Percentiles rank a stretch among this genome's conserved stretches.
These are phyloP conservation scores for Penicillium macrosclerotiorum DNA, from an alignment of 495 filamentous ascomycete genomes.

Conservation along the genomic window DNA sequence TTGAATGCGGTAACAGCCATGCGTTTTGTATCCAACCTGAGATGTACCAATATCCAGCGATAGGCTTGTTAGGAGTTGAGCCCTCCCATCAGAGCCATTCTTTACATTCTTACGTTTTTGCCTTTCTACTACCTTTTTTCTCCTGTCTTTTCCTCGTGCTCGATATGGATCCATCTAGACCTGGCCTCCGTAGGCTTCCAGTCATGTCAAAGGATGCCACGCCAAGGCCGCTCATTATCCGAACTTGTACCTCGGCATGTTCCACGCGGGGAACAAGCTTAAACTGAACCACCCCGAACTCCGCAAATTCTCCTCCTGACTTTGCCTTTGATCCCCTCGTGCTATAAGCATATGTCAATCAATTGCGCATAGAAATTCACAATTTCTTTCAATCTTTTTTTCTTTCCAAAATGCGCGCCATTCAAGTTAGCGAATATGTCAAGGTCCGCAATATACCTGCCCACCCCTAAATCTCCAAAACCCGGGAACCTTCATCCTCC, in stretches of 20 bases:
- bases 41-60: neutral
- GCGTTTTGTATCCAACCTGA: too few relatives aligned
- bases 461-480: neutral
- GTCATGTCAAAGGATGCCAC: neutral
- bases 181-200: too few relatives aligned
- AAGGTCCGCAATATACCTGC: constrained; percentile 49
- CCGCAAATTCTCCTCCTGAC: neutral
- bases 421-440: constrained; percentile 81
- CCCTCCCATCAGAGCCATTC: too few relatives aligned
- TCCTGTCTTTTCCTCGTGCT: too few relatives aligned
- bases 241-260: constrained; percentile 28
- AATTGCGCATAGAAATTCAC: too few relatives aligned
- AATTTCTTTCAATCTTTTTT: neutral
- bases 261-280: constrained; percentile 17
- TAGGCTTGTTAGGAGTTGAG: too few relatives aligned
- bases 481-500: neutral
- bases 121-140: too few relatives aligned
- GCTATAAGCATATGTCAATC: too few relatives aligned
- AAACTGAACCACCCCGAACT: neutral
- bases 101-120: too few relatives aligned
- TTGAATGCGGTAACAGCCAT: too few relatives aligned
- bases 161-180: too few relatives aligned
- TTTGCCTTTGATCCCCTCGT: too few relatives aligned
- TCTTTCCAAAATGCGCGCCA: constrained; percentile 69
- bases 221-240: constrained; percentile 3